Conservation (phyloP, 202 grass and related monocot genomes). For the Dendrocalamus latiflorus region DNA sequence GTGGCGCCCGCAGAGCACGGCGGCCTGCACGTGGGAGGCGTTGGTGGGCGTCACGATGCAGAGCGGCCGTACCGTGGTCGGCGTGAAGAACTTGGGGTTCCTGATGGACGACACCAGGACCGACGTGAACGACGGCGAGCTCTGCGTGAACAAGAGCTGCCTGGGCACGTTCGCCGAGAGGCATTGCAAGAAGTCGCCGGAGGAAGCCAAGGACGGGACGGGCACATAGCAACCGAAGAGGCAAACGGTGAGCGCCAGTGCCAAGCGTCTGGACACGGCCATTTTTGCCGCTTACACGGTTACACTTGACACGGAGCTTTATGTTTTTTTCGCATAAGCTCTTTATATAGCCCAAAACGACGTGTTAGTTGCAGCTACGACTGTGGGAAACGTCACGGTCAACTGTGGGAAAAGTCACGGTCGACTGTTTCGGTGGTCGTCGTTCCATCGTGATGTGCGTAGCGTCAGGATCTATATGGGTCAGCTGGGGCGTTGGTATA, state of each 20-base stretch:
- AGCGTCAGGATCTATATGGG: too few species aligned
- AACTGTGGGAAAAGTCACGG: background rate
- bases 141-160: constrained; percentile 17
- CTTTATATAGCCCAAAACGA: background rate
- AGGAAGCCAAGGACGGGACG: background rate
- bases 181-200: constrained; percentile 33
- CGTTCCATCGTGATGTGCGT: background rate
- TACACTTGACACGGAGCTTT: background rate
- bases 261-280: background rate
- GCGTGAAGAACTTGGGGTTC: constrained; percentile 46
- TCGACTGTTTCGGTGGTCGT: background rate
- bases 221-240: background rate
- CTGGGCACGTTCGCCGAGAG: constrained; percentile 2
- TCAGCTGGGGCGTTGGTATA: too few species aligned
- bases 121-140: constrained; percentile 30
- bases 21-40: constrained; percentile 39
- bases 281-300: background rate
- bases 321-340: background rate
- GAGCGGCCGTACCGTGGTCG: constrained; percentile 26
- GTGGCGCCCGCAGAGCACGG: constrained; percentile 32
- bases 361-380: background rate
- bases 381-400: background rate
- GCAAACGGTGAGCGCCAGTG: background rate
- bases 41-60: constrained; percentile 39
- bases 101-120: constrained; percentile 43